Evolutionary conservation across 495 filamentous ascomycete species (phyloP).

Genomic region (Xanthoparmelia taractica): DNA sequence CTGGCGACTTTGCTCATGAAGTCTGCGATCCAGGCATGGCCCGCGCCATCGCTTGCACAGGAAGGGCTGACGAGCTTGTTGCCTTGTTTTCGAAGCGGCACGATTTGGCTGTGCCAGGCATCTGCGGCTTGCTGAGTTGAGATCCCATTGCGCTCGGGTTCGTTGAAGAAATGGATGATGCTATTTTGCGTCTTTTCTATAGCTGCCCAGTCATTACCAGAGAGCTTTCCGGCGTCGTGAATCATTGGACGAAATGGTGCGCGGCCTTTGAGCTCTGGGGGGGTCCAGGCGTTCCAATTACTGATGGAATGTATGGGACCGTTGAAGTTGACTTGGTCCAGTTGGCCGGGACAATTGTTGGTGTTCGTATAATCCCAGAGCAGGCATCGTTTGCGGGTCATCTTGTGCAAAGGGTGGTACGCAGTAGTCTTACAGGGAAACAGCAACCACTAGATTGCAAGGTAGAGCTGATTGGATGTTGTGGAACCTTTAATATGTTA

Average conservation of each 20-base stretch:
- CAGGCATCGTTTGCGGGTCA: slow-evolving; percentile 36
- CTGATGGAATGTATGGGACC: slow-evolving; percentile 33
- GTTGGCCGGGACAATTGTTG: slow-evolving; percentile 25
- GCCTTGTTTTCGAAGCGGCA: slow-evolving; percentile 34
- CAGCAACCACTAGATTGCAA: background rate
- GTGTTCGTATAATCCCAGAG: slow-evolving; percentile 46
- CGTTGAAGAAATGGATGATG: slow-evolving; percentile 42
- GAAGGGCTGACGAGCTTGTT: slow-evolving; percentile 37
- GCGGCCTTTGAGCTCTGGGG: slow-evolving; percentile 37
- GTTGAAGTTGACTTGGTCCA: slow-evolving; percentile 33
- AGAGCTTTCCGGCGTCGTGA: slow-evolving; percentile 32
- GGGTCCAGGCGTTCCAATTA: slow-evolving; percentile 44
- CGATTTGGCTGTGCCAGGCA: slow-evolving; percentile 35
- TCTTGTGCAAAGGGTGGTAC: background rate
- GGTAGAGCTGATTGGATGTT: background rate
- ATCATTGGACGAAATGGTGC: slow-evolving; percentile 40
- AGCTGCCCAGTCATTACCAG: slow-evolving; percentile 35
- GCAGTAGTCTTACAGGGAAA: background rate
- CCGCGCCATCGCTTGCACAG: slow-evolving; percentile 33
- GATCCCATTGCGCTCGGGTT: slow-evolving; percentile 39
- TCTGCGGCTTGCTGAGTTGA: slow-evolving; percentile 35
- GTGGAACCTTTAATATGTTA: background rate
- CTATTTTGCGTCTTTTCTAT: slow-evolving; percentile 27
- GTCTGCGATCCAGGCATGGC: slow-evolving; percentile 37
- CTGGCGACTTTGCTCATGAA: slow-evolving; percentile 36